These are phyloP conservation scores for Botrytis elliptica DNA, from an alignment of 2,329 filamentous ascomycete genomes.

Conservation along the genomic window DNA sequence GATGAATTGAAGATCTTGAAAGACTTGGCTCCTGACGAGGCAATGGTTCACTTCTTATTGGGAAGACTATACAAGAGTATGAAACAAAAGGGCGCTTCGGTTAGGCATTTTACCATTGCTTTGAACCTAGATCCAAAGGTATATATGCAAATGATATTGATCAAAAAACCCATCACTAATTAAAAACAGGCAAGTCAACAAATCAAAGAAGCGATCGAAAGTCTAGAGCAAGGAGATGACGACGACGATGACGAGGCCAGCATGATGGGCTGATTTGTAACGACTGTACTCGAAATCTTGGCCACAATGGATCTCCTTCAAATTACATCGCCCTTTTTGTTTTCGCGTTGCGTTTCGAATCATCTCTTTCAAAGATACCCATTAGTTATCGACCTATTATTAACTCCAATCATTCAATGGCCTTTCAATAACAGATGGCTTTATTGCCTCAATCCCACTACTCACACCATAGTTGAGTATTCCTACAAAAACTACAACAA, in stretches of 20 bases:
- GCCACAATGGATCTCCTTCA: neutral
- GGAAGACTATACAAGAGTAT: constrained; percentile 77
- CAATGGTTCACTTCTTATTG: constrained; percentile 92
- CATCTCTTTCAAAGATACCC: constrained; percentile 6
- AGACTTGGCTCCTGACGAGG: constrained; percentile 88
- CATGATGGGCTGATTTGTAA: constrained; percentile 47
- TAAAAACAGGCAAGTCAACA: constrained; percentile 73
- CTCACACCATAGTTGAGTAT: neutral
- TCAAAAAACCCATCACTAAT: constrained; percentile 21
- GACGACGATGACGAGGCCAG: constrained; percentile 50
- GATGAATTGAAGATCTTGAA: constrained; percentile 84
- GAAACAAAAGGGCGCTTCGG: constrained; percentile 73
- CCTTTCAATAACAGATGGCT: neutral
- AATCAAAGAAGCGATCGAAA: constrained; percentile 97
- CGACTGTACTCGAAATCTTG: neutral
- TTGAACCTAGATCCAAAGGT: constrained; percentile 97
- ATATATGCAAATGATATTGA: constrained; percentile 38
- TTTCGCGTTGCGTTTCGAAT: neutral
- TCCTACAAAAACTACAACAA: neutral
- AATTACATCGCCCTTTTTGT: neutral
- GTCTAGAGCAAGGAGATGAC: constrained; percentile 56
- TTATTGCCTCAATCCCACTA: neutral
- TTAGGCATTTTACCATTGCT: constrained; percentile 91
- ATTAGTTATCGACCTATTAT: constrained; percentile 14
- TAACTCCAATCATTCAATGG: neutral